Conservation (phyloP, 2,329 filamentous ascomycete species). For the Aspergillus sp. region DNA sequence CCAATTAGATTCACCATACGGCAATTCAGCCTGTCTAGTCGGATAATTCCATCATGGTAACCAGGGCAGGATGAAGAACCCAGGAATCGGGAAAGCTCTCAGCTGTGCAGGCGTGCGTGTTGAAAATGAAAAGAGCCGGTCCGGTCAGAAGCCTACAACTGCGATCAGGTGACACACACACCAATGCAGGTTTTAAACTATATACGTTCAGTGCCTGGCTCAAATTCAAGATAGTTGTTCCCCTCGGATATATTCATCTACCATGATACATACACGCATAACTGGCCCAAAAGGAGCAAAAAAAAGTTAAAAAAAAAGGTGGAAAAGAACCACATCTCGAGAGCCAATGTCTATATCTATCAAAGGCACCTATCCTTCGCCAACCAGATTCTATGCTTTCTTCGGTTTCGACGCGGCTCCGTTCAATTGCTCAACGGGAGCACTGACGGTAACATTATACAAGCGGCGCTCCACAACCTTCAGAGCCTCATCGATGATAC, state of each 20-base stretch:
- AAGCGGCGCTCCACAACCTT: slow-evolving; percentile 73
- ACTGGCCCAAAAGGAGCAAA: slow-evolving; percentile 13
- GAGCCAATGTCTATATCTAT: slow-evolving; percentile 23
- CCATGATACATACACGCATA: slow-evolving; percentile 19
- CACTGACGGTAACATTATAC: slow-evolving; percentile 45
- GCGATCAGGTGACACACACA: neutral
- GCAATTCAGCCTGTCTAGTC: neutral
- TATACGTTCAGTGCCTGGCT: neutral
- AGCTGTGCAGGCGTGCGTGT: neutral
- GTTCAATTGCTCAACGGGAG: slow-evolving; percentile 26
- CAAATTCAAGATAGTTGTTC: neutral
- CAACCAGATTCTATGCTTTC: slow-evolving; percentile 27
- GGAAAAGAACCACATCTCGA: slow-evolving; percentile 1
- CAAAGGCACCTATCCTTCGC: slow-evolving; percentile 16
- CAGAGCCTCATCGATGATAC: slow-evolving; percentile 78
- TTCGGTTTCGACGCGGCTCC: slow-evolving; percentile 37
- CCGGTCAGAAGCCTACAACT: neutral
- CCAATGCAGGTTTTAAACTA: neutral
- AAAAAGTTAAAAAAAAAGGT: neutral
- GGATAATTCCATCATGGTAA: neutral
- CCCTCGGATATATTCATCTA: slow-evolving; percentile 13
- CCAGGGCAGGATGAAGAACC: no score
- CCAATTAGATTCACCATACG: neutral
- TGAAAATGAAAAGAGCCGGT: neutral
- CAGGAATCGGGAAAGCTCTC: no score